Base-by-base conservation (phyloP, 164 flowering plant genomes). In the Tetrastigma voinierianum region DNA sequence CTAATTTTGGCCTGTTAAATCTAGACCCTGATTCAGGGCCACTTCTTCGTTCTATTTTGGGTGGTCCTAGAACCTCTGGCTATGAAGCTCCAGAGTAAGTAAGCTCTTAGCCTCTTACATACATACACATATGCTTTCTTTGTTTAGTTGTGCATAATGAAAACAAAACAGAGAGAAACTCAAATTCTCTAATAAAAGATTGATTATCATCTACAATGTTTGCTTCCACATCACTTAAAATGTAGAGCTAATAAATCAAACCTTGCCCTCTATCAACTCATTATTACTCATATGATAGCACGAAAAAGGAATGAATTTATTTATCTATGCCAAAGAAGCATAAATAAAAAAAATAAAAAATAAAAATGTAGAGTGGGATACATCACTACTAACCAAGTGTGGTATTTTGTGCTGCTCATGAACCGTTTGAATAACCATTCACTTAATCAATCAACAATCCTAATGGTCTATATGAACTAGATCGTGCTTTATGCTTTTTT, bases 41-140 rank as follows among this genome's bases (percentile, higher is more conserved):
- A 52, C 90, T 93, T n/a, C 90, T 91, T 62, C 96, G 89, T 72
- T 91, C 97, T 24, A 91, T 96, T 46, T 96, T n/a, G n/a, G n/a
- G 96, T 77, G 97, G 89, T 64, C 90, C 89, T 65, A 93, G 96
- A 62, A 86, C 91, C 46, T 90, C 88, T 77, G 96, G 97, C 72
- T 91, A 89, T 79, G 96, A 91, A 78, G 97, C 97, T 65, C 97
- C 97, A 20, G 97, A 20, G 97, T n/a, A n/a, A 91, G 97, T 88
- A 81, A 84, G 91, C 62, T 62, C 23, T 47, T 16, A n/a, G n/a
- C n/a, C n/a, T n/a, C n/a, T n/a, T n/a, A n/a, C n/a, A n/a, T n/a
- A n/a, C n/a, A n/a, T n/a, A n/a, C n/a, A 11, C n/a, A 23, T 23
- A 10, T 44, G 21, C 19, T 46, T 62, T 46, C 18, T 43, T 14